phyloP scores from a whole-genome alignment of 345 rosid genomes.

The Syzygium jambos region DNA sequence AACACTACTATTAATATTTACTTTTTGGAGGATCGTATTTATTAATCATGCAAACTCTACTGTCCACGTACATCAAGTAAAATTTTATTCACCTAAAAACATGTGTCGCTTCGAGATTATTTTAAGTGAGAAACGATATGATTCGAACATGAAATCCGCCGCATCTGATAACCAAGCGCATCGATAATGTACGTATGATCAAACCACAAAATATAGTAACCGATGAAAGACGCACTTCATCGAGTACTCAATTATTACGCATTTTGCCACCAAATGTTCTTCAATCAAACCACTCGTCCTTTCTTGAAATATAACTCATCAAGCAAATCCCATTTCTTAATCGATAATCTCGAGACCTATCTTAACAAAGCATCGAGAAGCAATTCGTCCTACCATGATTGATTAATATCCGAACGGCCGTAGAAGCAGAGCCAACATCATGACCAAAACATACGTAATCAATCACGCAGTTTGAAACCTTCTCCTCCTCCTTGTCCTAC shows the following conservation, averaged over 20 bases:
- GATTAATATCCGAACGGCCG: neutral
- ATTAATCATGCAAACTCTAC: neutral
- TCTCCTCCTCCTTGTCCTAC: neutral
- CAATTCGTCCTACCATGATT: neutral
- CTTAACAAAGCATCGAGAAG: neutral
- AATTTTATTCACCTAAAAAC: neutral
- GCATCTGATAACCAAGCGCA: neutral
- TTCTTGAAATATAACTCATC: neutral
- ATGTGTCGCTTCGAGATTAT: neutral
- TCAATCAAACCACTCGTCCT: neutral
- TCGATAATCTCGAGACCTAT: neutral
- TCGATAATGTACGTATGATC: neutral
- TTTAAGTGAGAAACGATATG: neutral
- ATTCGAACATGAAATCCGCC: rapidly evolving
- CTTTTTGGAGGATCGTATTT: neutral
- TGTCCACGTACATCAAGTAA: neutral
- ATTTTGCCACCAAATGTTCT: neutral
- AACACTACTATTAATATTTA: neutral
- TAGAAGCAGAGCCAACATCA: neutral
- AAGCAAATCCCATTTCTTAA: neutral
- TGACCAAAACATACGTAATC: neutral
- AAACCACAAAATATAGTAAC: neutral
- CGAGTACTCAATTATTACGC: neutral
- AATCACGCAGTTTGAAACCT: neutral
- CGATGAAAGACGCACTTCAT: neutral